Percentiles rank a stretch among this genome's conserved stretches.
These are phyloP conservation scores for Colletotrichum sp. DNA, from an alignment of 2,329 filamentous ascomycete genomes.

Conservation along the genomic window DNA sequence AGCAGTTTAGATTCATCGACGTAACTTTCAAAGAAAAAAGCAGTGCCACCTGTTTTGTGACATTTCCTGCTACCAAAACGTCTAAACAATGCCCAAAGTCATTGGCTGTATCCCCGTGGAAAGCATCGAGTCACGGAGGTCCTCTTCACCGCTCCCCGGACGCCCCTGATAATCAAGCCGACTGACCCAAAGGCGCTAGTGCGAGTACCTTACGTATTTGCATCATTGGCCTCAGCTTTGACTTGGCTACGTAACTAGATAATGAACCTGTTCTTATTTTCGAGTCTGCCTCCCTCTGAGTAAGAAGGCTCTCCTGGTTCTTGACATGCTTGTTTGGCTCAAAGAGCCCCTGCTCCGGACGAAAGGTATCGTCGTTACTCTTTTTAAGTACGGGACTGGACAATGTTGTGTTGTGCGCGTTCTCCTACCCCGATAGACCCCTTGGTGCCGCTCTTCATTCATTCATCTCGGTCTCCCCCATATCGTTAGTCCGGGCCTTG, in stretches of 20 bases:
- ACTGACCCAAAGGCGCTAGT: background rate
- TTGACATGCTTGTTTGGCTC: no score
- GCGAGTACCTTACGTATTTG: background rate
- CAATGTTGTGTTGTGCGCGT: background rate
- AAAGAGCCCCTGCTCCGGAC: fast-evolving
- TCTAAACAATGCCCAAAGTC: fast-evolving
- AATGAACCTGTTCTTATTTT: background rate
- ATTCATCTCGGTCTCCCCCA: background rate
- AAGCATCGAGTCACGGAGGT: background rate
- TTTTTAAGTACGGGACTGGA: no score
- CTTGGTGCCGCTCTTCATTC: background rate
- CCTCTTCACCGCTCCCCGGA: background rate
- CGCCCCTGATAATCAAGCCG: background rate
- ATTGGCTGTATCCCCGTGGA: background rate
- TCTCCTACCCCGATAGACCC: background rate
- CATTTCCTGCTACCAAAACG: no score
- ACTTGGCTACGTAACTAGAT: background rate
- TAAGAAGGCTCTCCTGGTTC: no score
- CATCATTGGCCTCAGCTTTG: background rate
- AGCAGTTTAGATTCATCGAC: background rate
- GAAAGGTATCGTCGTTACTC: background rate
- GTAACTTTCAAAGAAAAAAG: background rate
- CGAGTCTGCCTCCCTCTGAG: background rate
- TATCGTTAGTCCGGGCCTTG: fast-evolving
- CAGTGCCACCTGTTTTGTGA: background rate